Conservation (phyloP, 805 yeast genomes). For the Spathaspora arborariae region DNA sequence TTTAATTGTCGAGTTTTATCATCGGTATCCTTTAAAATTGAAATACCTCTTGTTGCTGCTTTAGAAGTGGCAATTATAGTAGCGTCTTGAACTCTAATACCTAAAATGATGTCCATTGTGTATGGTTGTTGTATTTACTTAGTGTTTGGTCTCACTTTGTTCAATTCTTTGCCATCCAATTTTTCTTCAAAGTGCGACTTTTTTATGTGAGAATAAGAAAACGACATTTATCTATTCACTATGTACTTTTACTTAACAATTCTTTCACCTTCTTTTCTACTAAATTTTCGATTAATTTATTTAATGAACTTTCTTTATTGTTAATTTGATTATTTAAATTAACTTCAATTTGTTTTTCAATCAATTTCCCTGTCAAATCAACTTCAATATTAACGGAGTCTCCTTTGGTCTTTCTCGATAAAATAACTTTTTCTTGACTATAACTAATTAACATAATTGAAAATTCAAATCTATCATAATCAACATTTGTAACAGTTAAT, state of each 20-base stretch:
- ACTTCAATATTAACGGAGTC: constrained; percentile 86
- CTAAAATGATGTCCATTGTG: constrained; percentile 84
- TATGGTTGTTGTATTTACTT: background rate
- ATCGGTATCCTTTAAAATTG: constrained; percentile 39
- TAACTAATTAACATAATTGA: constrained; percentile 89
- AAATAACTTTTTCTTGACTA: constrained; percentile 76
- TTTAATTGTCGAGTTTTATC: constrained; percentile 58
- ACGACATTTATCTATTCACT: background rate
- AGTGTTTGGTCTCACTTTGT: constrained; percentile 2
- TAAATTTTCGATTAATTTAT: constrained; percentile 37
- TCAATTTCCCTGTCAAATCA: constrained; percentile 87
- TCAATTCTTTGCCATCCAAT: constrained; percentile 5
- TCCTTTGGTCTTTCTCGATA: constrained; percentile 63
- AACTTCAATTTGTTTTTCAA: constrained; percentile 76
- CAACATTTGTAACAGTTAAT: constrained; percentile 79
- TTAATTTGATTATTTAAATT: constrained; percentile 52
- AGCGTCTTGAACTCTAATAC: constrained; percentile 75
- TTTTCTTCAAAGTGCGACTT: constrained; percentile 1
- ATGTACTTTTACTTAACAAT: background rate
- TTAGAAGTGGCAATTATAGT: constrained; percentile 92
- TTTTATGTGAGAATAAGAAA: background rate
- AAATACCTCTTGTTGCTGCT: constrained; percentile 73
- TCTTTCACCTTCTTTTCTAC: constrained; percentile 28
- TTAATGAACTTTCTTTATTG: constrained; percentile 47
- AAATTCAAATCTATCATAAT: constrained; percentile 53